Conservation (phyloP, 495 filamentous ascomycete genomes). For the Podospora comata region DNA sequence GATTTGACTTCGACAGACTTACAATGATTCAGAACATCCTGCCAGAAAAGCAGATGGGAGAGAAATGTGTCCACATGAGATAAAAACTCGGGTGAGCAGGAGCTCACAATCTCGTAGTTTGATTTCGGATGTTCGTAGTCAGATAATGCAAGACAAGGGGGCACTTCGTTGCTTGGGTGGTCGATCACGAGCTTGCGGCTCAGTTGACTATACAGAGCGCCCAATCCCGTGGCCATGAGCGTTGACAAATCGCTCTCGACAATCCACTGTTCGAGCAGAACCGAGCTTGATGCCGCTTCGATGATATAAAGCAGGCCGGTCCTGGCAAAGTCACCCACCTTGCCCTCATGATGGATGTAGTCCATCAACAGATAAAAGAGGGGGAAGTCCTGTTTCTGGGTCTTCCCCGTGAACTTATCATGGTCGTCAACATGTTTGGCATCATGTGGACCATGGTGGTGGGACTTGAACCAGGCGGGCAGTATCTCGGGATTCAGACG, state of each 20-base stretch:
- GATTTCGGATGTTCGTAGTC: conserved; percentile 67
- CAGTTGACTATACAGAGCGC: conserved; percentile 93
- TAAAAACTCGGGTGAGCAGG: conserved; percentile 66
- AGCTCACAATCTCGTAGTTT: conserved; percentile 64
- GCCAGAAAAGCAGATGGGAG: conserved; percentile 94
- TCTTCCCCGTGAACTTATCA: conserved; percentile 77
- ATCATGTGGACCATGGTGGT: conserved; percentile 41
- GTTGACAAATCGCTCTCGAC: conserved; percentile 96
- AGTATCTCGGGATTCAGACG: conserved; percentile 80
- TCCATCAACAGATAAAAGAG: conserved; percentile 93
- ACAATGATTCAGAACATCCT: conserved; percentile 95
- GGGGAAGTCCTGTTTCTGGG: conserved; percentile 90
- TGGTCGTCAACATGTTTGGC: conserved; percentile 41
- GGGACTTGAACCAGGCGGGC: conserved; percentile 77
- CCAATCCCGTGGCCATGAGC: conserved; percentile 92
- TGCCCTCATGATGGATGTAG: conserved; percentile 90
- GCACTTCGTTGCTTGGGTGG: conserved; percentile 61
- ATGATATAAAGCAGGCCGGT: conserved; percentile 95
- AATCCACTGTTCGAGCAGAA: conserved; percentile 86
- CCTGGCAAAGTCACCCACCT: conserved; percentile 93
- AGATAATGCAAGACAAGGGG: conserved; percentile 78
- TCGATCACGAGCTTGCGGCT: conserved; percentile 70
- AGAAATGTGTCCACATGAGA: conserved; percentile 87
- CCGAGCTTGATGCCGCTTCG: conserved; percentile 81
- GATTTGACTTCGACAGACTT: conserved; percentile 85